Conservation (phyloP, 768 basidiomycete species). For the Exsudoporus frostii region DNA sequence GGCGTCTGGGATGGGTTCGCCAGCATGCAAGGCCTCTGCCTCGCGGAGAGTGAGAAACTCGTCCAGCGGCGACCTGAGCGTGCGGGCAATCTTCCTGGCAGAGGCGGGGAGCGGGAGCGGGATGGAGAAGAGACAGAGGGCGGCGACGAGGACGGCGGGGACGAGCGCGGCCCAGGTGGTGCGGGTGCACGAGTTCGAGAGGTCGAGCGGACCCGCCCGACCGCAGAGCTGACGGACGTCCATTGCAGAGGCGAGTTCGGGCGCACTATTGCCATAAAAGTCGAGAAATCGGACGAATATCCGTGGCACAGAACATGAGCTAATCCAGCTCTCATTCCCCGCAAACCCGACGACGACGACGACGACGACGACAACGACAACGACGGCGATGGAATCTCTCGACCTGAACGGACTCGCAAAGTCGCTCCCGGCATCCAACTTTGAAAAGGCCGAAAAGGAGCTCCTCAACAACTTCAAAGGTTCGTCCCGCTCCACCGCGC, state of each 20-base stretch:
- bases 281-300: neutral
- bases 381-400: conserved; percentile 61
- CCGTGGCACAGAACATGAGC: neutral
- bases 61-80: conserved; percentile 30
- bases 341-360: neutral
- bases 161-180: conserved; percentile 48
- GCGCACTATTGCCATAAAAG: too few species aligned
- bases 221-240: conserved; percentile 11
- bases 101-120: conserved; percentile 20
- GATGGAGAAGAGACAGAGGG: conserved; percentile 40
- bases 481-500: conserved; percentile 23
- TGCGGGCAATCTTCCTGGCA: conserved; percentile 14
- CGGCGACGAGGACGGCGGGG: conserved; percentile 46
- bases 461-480: conserved; percentile 81
- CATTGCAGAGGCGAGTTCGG: too few species aligned
- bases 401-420: conserved; percentile 76
- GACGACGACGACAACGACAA: conserved; percentile 18
- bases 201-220: conserved; percentile 31
- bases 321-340: conserved; percentile 1
- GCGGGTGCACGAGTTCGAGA: conserved; percentile 46
- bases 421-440: conserved; percentile 65
- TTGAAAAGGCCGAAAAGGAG: conserved; percentile 78
- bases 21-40: conserved; percentile 47
- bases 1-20: neutral
- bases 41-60: conserved; percentile 51